These are phyloP conservation scores for Sporisorium scitamineum DNA, from an alignment of 1,284 basidiomycete genomes.

Conservation along the genomic window DNA sequence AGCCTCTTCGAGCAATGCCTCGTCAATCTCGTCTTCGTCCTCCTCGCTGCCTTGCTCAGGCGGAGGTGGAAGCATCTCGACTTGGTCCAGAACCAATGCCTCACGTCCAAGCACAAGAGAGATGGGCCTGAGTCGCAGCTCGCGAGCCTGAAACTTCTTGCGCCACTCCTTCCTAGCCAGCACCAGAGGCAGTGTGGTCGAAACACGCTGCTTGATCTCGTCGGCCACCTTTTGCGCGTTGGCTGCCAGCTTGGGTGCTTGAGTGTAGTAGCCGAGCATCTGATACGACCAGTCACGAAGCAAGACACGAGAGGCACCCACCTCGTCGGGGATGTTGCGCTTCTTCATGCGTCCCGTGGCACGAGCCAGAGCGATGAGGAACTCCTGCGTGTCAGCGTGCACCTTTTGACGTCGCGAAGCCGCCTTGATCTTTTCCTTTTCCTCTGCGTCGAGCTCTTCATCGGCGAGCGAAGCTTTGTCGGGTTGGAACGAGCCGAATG, in stretches of 20 bases:
- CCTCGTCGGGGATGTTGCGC: slow-evolving; percentile 58
- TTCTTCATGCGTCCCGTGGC: slow-evolving; percentile 60
- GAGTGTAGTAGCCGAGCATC: slow-evolving; percentile 61
- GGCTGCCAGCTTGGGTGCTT: slow-evolving; percentile 50
- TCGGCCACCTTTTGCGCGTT: slow-evolving; percentile 31
- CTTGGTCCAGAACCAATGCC: slow-evolving; percentile 39
- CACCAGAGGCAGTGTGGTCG: slow-evolving; percentile 27
- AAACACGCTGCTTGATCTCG: slow-evolving; percentile 35
- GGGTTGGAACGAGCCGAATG: slow-evolving; percentile 60
- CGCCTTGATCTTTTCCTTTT: slow-evolving; percentile 30
- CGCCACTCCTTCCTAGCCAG: slow-evolving; percentile 54
- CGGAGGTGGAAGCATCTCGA: slow-evolving; percentile 48
- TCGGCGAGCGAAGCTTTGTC: slow-evolving; percentile 46
- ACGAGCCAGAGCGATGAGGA: slow-evolving; percentile 62
- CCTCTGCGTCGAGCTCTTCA: slow-evolving; percentile 48
- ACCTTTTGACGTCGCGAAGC: slow-evolving; percentile 54
- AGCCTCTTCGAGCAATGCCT: slow-evolving; percentile 43
- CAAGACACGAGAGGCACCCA: slow-evolving; percentile 59
- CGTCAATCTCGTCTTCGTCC: slow-evolving; percentile 53
- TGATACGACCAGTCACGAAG: slow-evolving; percentile 66
- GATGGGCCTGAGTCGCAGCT: slow-evolving; percentile 56
- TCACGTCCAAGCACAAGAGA: slow-evolving; percentile 45
- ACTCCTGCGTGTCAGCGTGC: slow-evolving; percentile 63
- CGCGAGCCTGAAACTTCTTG: slow-evolving; percentile 51
- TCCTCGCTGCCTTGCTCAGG: slow-evolving; percentile 58